Evolutionary conservation across 805 yeast species (phyloP), one percentile per base, ranked within the genome.

Genomic region (Spathaspora boniae): DNA sequence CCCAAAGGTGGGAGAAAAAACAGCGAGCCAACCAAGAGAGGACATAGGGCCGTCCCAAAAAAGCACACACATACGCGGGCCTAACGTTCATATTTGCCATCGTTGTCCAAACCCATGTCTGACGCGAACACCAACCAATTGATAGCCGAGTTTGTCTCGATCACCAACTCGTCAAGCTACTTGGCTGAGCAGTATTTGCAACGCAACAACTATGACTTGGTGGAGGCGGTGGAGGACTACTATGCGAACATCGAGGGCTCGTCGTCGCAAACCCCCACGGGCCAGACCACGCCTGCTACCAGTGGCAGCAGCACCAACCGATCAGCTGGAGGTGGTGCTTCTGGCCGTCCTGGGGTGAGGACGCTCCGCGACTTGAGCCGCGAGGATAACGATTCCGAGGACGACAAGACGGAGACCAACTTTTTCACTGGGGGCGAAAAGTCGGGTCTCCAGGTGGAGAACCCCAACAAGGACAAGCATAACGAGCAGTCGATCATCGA

Each of bases 401-500:
- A 74, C 42, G 80, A 76, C 39, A 72, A 70, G 25, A 74, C 81
- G 38, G 54, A 60, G 35, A 58, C 57, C 20, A 77, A 79, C 48
- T 74, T 79, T 41, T 80, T 75, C 58, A 81, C 85, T 1, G 80
- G 80, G 11, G 86, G 74, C 16, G 89, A 83, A 54, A 84, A 85
- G 39, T 82, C 89, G 1, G 93, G 80, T 4, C 64, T 85, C 44
- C 84, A 82, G 54, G 89, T 85, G 15, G 86, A 86, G 47, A 84
- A 84, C 50, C 93, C 93, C 16, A 68, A 68, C 44, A 58, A 65
- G 39, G 60, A 59, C 28, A 49, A 50, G 23, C 25, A 31, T 9
- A 27, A 55, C 53, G 42, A 60, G 70, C 30, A 62, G 12, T 29
- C 65, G 48, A 70, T 65, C 25, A 63, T 84, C 40, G 82, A 78